Evolutionary conservation across 768 basidiomycete genomes (phyloP).

Genomic region (Leucocoprinus leucothites): DNA sequence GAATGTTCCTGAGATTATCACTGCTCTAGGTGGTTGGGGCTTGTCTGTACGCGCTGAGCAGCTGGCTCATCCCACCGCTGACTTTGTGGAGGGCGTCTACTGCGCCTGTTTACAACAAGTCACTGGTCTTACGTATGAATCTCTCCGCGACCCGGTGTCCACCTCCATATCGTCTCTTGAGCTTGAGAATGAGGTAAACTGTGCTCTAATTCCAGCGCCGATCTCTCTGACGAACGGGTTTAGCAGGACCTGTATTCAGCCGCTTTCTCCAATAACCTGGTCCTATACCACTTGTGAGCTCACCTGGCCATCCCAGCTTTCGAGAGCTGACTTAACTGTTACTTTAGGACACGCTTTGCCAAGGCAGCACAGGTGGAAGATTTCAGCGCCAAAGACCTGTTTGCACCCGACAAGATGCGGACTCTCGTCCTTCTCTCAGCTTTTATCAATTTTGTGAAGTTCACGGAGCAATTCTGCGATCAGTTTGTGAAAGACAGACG

Average conservation of each 20-base stretch:
- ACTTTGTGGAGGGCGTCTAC: conserved; percentile 72
- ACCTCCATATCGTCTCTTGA: conserved; percentile 49
- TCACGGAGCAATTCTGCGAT: conserved; percentile 69
- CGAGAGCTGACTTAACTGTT: background rate
- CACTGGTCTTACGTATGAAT: conserved; percentile 56
- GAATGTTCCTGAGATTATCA: conserved; percentile 59
- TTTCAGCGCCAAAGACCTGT: conserved; percentile 74
- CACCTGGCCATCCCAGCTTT: background rate
- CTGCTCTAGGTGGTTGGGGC: conserved; percentile 66
- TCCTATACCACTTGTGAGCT: conserved; percentile 68
- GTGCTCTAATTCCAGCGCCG: background rate
- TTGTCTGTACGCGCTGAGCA: conserved; percentile 65
- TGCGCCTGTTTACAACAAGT: conserved; percentile 70
- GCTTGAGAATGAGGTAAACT: conserved; percentile 44
- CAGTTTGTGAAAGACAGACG: conserved; percentile 60
- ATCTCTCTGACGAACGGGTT: background rate
- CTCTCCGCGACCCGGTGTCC: conserved; percentile 57
- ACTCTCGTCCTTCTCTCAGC: conserved; percentile 77
- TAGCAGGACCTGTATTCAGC: conserved; percentile 63
- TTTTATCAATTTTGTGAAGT: conserved; percentile 92
- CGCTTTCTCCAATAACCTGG: conserved; percentile 57
- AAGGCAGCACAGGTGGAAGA: conserved; percentile 70
- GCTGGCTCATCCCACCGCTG: conserved; percentile 60
- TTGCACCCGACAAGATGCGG: conserved; percentile 69
- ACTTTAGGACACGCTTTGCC: conserved; percentile 61